Conservation (phyloP, 495 filamentous ascomycete species). For the Bombardia bombarda region DNA sequence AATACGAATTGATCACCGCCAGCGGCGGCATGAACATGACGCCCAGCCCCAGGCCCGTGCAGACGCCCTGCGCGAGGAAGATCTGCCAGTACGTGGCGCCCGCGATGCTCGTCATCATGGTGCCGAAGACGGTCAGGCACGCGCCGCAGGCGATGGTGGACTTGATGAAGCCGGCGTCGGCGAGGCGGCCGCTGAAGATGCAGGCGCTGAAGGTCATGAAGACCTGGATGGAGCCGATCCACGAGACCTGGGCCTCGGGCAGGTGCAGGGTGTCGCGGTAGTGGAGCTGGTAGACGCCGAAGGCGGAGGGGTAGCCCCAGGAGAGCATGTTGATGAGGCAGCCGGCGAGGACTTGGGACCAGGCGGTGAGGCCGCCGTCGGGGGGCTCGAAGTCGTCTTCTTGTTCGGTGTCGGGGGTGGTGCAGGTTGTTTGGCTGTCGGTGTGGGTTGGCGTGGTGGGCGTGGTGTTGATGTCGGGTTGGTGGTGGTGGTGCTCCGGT, state of each 20-base stretch:
- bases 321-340: conserved; percentile 32
- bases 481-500: no score
- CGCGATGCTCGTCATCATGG: conserved; percentile 34
- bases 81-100: conserved; percentile 37
- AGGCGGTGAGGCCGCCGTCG: conserved; percentile 33
- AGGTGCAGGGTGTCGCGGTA: conserved; percentile 35
- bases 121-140: conserved; percentile 31
- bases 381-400: conserved; percentile 21
- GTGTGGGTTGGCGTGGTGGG: no score
- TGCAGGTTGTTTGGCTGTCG: no score
- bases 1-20: conserved; percentile 33
- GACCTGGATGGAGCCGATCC: conserved; percentile 40
- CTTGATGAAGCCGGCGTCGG: conserved; percentile 34
- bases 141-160: conserved; percentile 26
- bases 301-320: conserved; percentile 35
- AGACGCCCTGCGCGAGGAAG: conserved; percentile 35
- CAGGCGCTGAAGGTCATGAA: conserved; percentile 34
- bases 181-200: conserved; percentile 30
- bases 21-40: conserved; percentile 37
- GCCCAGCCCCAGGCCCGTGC: conserved; percentile 33
- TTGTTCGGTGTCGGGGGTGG: no score
- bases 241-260: conserved; percentile 32
- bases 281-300: conserved; percentile 40
- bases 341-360: conserved; percentile 34
- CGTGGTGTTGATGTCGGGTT: no score